Percentiles rank a stretch among this genome's conserved stretches.
These are phyloP conservation scores for Microdochium paspali DNA, from an alignment of 2,329 filamentous ascomycete genomes.

Conservation along the genomic window DNA sequence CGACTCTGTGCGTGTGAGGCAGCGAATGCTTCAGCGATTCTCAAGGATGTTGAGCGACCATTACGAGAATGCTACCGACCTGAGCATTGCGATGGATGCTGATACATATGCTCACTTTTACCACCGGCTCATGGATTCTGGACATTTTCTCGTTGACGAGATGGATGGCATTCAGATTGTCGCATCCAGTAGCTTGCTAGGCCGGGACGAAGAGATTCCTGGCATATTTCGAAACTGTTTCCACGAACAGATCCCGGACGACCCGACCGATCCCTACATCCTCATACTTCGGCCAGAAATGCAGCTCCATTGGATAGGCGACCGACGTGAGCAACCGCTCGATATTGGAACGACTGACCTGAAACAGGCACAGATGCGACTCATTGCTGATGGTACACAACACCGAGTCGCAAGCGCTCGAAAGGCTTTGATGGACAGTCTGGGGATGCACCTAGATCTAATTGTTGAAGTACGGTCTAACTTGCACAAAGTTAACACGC, in stretches of 20 bases:
- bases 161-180: slow-evolving; percentile 74
- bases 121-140: slow-evolving; percentile 69
- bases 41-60: slow-evolving; percentile 82
- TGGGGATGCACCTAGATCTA: slow-evolving; percentile 78
- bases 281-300: slow-evolving; percentile 78
- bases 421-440: slow-evolving; percentile 64
- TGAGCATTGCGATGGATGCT: slow-evolving; percentile 66
- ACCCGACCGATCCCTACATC: slow-evolving; percentile 73
- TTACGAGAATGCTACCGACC: slow-evolving; percentile 95
- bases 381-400: slow-evolving; percentile 83
- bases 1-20: slow-evolving; percentile 90
- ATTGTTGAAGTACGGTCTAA: slow-evolving; percentile 90
- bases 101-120: slow-evolving; percentile 68
- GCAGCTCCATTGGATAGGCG: slow-evolving; percentile 71
- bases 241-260: slow-evolving; percentile 51
- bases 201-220: slow-evolving; percentile 72
- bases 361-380: slow-evolving; percentile 73
- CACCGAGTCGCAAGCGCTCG: slow-evolving; percentile 71
- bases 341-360: slow-evolving; percentile 75
- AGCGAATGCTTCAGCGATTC: slow-evolving; percentile 94
- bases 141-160: slow-evolving; percentile 81
- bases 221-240: slow-evolving; percentile 68
- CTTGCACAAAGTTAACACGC: slow-evolving; percentile 80
- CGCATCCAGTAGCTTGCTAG: slow-evolving; percentile 69
- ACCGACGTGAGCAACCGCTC: slow-evolving; percentile 60